Conservation (phyloP, 805 yeast species). For the Clavispora carvajalis region DNA sequence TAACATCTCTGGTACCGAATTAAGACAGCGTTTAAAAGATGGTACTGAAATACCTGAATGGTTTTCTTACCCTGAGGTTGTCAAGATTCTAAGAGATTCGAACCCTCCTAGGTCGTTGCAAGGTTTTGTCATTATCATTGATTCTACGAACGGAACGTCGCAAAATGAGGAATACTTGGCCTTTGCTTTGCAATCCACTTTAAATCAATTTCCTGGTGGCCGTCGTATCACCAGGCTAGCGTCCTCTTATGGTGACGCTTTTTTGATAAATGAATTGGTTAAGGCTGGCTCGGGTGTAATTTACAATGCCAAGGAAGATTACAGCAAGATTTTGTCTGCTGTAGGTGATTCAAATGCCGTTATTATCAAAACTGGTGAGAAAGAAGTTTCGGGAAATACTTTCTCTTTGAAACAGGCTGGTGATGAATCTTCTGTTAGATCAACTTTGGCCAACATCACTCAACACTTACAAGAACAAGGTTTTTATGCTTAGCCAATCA, state of each 20-base stretch:
- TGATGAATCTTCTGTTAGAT: slow-evolving; percentile 17
- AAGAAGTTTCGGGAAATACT: slow-evolving; percentile 7
- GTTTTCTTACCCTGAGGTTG: slow-evolving; percentile 97
- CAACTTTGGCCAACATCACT: slow-evolving; percentile 67
- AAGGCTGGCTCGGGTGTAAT: slow-evolving; percentile 93
- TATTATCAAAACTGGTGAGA: slow-evolving; percentile 20
- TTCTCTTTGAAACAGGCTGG: slow-evolving; percentile 12
- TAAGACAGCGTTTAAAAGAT: slow-evolving; percentile 78
- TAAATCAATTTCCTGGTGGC: slow-evolving; percentile 83
- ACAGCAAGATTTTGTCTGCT: slow-evolving; percentile 37
- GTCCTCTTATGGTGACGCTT: slow-evolving; percentile 42
- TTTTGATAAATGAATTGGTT: slow-evolving; percentile 68
- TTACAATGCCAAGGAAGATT: slow-evolving; percentile 38
- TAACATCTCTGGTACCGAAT: slow-evolving; percentile 91
- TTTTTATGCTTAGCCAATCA: slow-evolving; percentile 41
- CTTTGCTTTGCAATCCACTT: slow-evolving; percentile 80
- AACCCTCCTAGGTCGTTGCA: slow-evolving; percentile 89
- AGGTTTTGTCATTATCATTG: slow-evolving; percentile 75
- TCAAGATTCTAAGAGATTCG: slow-evolving; percentile 79
- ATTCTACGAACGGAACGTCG: slow-evolving; percentile 55
- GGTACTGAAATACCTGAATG: slow-evolving; percentile 91
- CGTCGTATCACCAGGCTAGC: slow-evolving; percentile 64
- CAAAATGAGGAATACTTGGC: slow-evolving; percentile 46
- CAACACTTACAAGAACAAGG: slow-evolving; percentile 77
- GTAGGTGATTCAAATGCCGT: slow-evolving; percentile 55